A percentile compares a stretch with the other conserved stretches of the same genome.
Evolutionary conservation across 495 filamentous ascomycete species (phyloP).

Genomic region (Talaromyces trachyspermus): DNA sequence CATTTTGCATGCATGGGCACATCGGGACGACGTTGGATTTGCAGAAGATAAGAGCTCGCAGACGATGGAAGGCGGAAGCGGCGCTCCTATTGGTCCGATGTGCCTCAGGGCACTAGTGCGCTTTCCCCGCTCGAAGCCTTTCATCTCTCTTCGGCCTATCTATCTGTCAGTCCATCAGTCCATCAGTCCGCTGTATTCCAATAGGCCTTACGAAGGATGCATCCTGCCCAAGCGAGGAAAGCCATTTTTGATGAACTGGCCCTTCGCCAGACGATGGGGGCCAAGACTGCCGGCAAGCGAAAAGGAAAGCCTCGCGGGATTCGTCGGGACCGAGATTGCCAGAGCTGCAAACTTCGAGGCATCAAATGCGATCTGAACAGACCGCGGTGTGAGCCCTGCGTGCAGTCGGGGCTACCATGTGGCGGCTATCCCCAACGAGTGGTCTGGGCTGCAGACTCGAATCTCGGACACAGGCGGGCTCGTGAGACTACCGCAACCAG

Average conservation of each 20-base stretch:
- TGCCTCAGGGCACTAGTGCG: no score
- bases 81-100: no score
- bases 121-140: no score
- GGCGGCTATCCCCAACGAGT: constrained; percentile 25
- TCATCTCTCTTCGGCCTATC: no score
- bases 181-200: no score
- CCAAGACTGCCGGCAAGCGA: constrained; percentile 1
- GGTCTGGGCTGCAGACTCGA: constrained; percentile 23
- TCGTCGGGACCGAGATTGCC: constrained; percentile 27
- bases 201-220: no score
- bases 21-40: no score
- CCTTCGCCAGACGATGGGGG: constrained; percentile 6
- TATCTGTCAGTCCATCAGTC: no score
- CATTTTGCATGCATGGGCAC: no score
- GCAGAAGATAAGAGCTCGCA: no score
- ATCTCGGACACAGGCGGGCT: background rate
- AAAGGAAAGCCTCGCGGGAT: constrained; percentile 26
- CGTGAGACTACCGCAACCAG: background rate
- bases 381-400: constrained; percentile 23
- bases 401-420: constrained; percentile 17
- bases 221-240: background rate
- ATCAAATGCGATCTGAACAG: constrained; percentile 30
- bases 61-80: no score
- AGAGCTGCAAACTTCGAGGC: constrained; percentile 19
- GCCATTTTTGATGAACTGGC: background rate